These are phyloP conservation scores for Suhomyces ambrosiae DNA, from an alignment of 1,139 yeast genomes.

Conservation along the genomic window DNA sequence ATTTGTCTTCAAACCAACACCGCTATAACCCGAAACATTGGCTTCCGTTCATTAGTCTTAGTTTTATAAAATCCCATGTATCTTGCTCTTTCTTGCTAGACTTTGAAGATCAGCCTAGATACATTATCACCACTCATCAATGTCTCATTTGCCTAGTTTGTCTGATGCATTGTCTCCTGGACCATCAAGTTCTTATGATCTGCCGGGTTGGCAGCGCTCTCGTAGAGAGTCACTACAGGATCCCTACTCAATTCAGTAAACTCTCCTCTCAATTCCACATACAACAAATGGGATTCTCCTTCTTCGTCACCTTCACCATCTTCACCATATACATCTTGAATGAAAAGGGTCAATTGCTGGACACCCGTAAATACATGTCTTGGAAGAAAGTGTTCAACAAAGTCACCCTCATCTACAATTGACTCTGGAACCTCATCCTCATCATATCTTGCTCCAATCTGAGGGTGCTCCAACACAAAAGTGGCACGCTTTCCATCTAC, in stretches of 20 bases:
- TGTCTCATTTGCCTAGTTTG: not conserved
- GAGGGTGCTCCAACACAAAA: constrained; percentile 64
- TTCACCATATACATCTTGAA: constrained; percentile 59
- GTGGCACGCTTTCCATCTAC: constrained; percentile 54
- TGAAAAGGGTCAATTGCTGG: constrained; percentile 63
- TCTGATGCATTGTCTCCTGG: constrained; percentile 10
- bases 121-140: no score
- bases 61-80: no score
- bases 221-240: constrained; percentile 78
- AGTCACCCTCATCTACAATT: constrained; percentile 46
- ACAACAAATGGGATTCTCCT: constrained; percentile 58
- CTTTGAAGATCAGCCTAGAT: no score
- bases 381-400: constrained; percentile 83
- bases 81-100: no score
- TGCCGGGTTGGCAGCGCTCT: constrained; percentile 89
- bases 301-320: constrained; percentile 59
- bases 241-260: constrained; percentile 60
- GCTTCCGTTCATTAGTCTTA: no score
- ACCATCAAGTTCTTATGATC: constrained; percentile 64
- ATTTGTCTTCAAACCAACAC: no score
- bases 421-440: constrained; percentile 38
- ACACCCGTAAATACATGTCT: constrained; percentile 74
- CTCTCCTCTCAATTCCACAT: constrained; percentile 83
- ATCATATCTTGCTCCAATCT: constrained; percentile 47
- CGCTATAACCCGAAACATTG: no score